A percentile compares a stretch with the other conserved stretches of the same genome.
Conservation (phyloP, 352 stramenopile species). For the Pilasporangium apinafurcum region DNA sequence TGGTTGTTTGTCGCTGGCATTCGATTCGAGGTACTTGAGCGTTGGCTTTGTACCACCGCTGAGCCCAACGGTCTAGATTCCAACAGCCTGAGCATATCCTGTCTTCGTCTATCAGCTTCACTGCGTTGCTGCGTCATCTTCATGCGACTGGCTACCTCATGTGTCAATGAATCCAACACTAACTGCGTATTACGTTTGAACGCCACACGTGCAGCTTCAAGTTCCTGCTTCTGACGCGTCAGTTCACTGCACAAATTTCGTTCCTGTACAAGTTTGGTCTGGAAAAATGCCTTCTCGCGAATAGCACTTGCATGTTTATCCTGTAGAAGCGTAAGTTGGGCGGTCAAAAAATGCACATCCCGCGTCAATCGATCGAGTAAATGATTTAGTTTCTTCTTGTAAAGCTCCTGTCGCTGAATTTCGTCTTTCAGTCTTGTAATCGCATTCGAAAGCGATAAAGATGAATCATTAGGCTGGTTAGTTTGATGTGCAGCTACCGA, state of each 20-base stretch:
- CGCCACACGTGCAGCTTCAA: slow-evolving; percentile 12
- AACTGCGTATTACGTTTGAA: slow-evolving; percentile 22
- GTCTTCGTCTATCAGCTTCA: slow-evolving; percentile 37
- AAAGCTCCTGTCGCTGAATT: slow-evolving; percentile 32
- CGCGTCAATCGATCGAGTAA: slow-evolving; percentile 34
- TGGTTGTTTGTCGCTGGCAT: neutral
- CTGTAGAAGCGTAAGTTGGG: slow-evolving; percentile 24
- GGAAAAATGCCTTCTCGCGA: slow-evolving; percentile 24
- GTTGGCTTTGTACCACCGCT: too few relatives aligned
- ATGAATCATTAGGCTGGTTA: too few relatives aligned
- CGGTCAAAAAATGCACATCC: slow-evolving; percentile 25
- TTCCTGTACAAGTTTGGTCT: slow-evolving; percentile 28
- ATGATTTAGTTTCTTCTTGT: slow-evolving; percentile 48
- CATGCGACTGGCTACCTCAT: slow-evolving; percentile 38
- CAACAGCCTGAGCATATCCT: slow-evolving; percentile 43
- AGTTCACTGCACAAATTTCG: slow-evolving; percentile 23
- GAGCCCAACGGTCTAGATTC: slow-evolving; percentile 12
- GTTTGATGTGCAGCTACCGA: too few relatives aligned
- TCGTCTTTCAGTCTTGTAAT: slow-evolving; percentile 27
- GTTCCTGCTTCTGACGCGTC: slow-evolving; percentile 13
- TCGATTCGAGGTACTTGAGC: slow-evolving; percentile 1
- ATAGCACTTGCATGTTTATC: slow-evolving; percentile 13
- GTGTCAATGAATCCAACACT: slow-evolving; percentile 36
- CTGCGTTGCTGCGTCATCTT: slow-evolving; percentile 28
- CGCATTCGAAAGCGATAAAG: too few relatives aligned